Evolutionary conservation across 495 filamentous ascomycete genomes (phyloP), one percentile per base, ranked within the genome.

Genomic region (Penicillium steckii): DNA sequence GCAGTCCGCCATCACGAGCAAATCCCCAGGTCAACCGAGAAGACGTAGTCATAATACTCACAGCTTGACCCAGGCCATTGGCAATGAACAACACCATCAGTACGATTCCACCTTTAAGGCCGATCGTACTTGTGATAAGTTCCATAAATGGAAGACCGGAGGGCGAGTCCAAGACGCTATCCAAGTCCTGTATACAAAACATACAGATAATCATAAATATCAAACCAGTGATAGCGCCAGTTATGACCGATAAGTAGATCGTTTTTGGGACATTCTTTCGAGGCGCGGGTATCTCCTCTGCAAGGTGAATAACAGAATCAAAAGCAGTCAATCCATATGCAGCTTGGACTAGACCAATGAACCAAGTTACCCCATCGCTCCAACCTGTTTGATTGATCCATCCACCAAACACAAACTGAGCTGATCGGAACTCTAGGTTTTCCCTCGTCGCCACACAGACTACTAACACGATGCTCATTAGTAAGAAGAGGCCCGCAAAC

Each of bases 131-230:
- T 15, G 66, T 58, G 29, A 72, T 59, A 0, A 76, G 65, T 27
- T 73, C 65, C 57, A 76, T 68, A 50, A 76, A 76, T n/a, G 73
- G 73, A 0, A 74, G 63, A 2, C 70, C 69, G n/a, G 55, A 67
- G 4, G 69, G 61, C 2, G 73, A 64, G 35, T 73, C 62, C 54
- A 85, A 70, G 9, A 91, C 76, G 1, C 71, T 69, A 18, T 75
- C 67, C 33, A 90, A 65, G 45, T 85, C 77, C 43, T 75, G 84
- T 55, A 91, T 87, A 49, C 77, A 76, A 65, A 90, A 92, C 47
- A 87, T 80, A 37, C 90, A 76, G n/a, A 87, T 79, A 33, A 91
- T 80, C 57, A 85, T 80, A 62, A 87, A 89, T 56, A 80, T 73
- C 55, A 90, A 87, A 0, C 86, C 84, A 18, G 64, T 71, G 12